Base-by-base conservation (phyloP, 1,284 basidiomycete genomes). In the Marasmius fiardii region DNA sequence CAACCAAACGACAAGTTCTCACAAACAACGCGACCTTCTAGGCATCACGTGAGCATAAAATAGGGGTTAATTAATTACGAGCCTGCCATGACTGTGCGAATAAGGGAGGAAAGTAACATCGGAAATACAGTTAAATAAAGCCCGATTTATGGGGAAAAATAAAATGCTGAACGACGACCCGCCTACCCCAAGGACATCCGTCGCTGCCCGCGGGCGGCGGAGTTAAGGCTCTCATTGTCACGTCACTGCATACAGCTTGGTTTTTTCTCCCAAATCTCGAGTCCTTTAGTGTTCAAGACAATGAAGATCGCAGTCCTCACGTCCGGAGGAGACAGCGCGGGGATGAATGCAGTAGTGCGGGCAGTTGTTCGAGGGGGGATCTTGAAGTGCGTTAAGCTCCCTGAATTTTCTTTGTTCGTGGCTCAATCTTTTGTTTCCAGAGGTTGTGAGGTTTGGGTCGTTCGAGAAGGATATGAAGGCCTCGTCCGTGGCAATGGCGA, bases 381-480 rank as follows among this genome's bases (percentile, higher is more conserved):
- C 62, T 79, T 93, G 60, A 89, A 88, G 93, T 93, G 65, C 35
- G 18, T 39, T 18, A 35, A 44, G 18, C 14, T 16, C 11, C 18
- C 50, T 49, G 43, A 21, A 54, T 54, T 43, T 35, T 34, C 55
- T 45, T 51, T 44, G 52, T n/a, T n/a, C 57, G 34, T 41, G 51
- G 53, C 50, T 54, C 58, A 52, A 44, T 24, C 20, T 48, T 57
- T 28, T 53, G 43, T 55, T 43, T 53, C 45, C 67, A 94, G 94
- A 72, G 94, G 93, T 43, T 97, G 93, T 71, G 90, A 97, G 68
- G 86, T 91, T 12, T 97, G 86, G 80, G 87, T 97, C 61, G 92
- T 97, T 57, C 90, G 96, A 43, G 97, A 99, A 76, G 96, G 96
- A 43, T 99, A 97, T 78, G 95, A 98, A 71, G 96, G 96, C 44